A percentile compares a stretch with the other conserved stretches of the same genome.
These are phyloP conservation scores for Ophiorrhiza pumila DNA, from an alignment of 257 asterid species.

Conservation along the genomic window DNA sequence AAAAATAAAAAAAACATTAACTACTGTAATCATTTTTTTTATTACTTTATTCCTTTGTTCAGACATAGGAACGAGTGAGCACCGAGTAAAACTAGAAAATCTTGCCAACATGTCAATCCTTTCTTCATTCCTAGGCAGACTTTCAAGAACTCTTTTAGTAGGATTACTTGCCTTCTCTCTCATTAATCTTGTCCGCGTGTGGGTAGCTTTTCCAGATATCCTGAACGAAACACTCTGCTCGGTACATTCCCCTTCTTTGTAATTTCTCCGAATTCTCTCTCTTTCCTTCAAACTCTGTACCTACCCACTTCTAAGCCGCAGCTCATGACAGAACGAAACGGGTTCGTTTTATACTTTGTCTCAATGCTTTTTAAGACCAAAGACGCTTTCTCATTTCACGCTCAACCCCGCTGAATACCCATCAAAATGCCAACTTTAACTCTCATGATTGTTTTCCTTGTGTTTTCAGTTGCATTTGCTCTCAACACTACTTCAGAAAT, in stretches of 20 bases:
- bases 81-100: constrained; percentile 41
- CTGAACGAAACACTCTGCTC: constrained; percentile 14
- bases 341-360: background rate
- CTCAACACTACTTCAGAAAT: constrained; percentile 21
- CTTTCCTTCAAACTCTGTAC: constrained; percentile 15
- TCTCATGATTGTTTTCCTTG: constrained; percentile 21
- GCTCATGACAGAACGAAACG: background rate
- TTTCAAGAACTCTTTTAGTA: background rate
- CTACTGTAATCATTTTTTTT: background rate
- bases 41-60: constrained; percentile 2
- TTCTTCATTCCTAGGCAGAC: too few species aligned
- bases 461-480: constrained; percentile 19
- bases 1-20: too few species aligned
- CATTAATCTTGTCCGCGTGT: constrained; percentile 25
- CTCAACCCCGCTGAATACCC: constrained; percentile 13
- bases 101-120: constrained; percentile 47
- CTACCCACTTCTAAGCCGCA: constrained; percentile 13
- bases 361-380: constrained; percentile 3
- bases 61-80: constrained; percentile 28
- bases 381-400: constrained; percentile 6
- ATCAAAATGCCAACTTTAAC: constrained; percentile 29
- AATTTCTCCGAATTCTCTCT: background rate
- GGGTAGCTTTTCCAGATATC: constrained; percentile 35
- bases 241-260: constrained; percentile 10
- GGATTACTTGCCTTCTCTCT: background rate